Base-by-base conservation (phyloP, 2,329 filamentous ascomycete genomes). In the Neocucurbitaria cava region DNA sequence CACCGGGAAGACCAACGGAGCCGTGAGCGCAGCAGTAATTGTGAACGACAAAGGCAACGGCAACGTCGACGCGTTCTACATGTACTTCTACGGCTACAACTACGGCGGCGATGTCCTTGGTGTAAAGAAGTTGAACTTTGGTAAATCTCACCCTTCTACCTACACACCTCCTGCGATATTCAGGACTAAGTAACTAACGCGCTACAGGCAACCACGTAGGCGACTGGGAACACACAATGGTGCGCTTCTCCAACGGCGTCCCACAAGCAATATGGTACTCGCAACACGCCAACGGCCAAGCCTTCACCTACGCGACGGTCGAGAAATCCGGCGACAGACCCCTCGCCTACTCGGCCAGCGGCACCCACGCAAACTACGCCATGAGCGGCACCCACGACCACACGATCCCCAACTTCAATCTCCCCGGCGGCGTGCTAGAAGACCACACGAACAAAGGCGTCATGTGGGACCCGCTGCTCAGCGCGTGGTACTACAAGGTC, bases 161-260 rank as follows among this genome's bases (percentile, higher is more conserved):
- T n/a, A n/a, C n/a, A n/a, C n/a, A n/a, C n/a, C n/a, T n/a, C n/a
- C n/a, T n/a, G n/a, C n/a, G n/a, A n/a, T n/a, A n/a, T n/a, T n/a
- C n/a, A n/a, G n/a, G n/a, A n/a, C n/a, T 18, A 15, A 43, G 13
- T 31, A 7, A n/a, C 44, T 55, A 30, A 52, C 26, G 20, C 26
- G 15, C 11, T n/a, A 9, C 66, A 63, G 78, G 78, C 10, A 81
- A 87, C 67, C 87, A 89, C 68, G 82, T 89, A 26, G 87, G 87
- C 8, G 85, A 87, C 66, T 87, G 85, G 85, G 86, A 89, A 66
- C 86, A 89, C 69, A 86, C 83, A 49, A 87, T 88, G 85, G 78
- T 90, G 28, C 85, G 87, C 10, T 90, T 90, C 71, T 46, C 77
- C 15, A 77, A 87, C 49, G 83, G 83, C 9, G 58, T 64, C 1